phyloP scores from a whole-genome alignment of 805 yeast species.

The Candida sanyiensis region DNA sequence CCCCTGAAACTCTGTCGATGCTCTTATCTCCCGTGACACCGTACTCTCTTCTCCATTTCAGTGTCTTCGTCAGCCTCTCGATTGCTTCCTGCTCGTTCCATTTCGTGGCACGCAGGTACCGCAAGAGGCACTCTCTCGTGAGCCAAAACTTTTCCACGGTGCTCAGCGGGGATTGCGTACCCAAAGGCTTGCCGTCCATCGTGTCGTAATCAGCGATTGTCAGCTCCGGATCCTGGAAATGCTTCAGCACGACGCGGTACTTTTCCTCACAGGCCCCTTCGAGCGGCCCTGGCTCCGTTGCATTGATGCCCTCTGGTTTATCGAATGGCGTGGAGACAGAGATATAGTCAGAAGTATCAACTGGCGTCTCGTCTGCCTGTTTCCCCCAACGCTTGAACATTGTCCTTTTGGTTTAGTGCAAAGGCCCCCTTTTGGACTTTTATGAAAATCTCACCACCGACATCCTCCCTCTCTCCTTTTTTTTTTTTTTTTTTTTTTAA shows the following conservation, averaged over 20 bases:
- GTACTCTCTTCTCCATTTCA: conserved; percentile 90
- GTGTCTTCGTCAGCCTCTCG: conserved; percentile 63
- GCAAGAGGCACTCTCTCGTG: conserved; percentile 79
- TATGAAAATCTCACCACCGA: no score
- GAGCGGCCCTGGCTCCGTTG: conserved; percentile 18
- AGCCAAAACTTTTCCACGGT: conserved; percentile 81
- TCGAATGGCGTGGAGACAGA: conserved; percentile 45
- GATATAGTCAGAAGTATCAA: conserved; percentile 18
- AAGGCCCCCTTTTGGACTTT: no score
- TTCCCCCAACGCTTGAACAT: conserved; percentile 17
- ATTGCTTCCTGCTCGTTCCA: conserved; percentile 75
- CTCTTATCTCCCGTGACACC: conserved; percentile 55
- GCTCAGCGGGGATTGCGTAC: conserved; percentile 36
- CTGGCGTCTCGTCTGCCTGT: conserved; percentile 14
- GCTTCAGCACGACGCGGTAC: conserved; percentile 50
- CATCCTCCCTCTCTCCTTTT: no score
- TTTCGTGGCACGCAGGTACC: conserved; percentile 91
- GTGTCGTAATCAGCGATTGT: conserved; percentile 31
- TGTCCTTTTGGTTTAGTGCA: no score
- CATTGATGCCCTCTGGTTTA: conserved; percentile 44
- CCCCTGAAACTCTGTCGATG: conserved; percentile 43
- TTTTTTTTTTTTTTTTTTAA: no score
- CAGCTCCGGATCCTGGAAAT: conserved; percentile 49
- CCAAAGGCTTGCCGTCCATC: conserved; percentile 7
- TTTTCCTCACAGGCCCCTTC: conserved; percentile 32